phyloP scores from a whole-genome alignment of 2,329 filamentous ascomycete genomes.

The Stachybotrys chlorohalonatus region DNA sequence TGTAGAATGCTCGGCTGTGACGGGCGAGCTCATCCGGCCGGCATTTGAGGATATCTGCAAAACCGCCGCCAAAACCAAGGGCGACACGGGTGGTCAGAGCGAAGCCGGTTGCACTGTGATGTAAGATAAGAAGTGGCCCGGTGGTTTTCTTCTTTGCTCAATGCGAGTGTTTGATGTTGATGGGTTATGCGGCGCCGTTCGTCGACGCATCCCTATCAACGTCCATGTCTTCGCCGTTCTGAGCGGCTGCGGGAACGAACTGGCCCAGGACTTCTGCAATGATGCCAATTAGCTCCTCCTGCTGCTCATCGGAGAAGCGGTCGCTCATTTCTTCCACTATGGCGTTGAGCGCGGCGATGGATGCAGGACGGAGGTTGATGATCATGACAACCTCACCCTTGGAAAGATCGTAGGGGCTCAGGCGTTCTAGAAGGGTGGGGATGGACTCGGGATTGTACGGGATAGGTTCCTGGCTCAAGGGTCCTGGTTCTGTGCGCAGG shows the following conservation, averaged over 20 bases:
- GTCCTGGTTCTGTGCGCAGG: conserved; percentile 44
- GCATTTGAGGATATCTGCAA: conserved; percentile 53
- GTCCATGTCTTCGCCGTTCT: conserved; percentile 19
- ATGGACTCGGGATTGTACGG: conserved; percentile 46
- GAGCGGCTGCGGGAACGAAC: conserved; percentile 24
- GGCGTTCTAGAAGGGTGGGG: conserved; percentile 40
- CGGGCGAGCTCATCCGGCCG: conserved; percentile 47
- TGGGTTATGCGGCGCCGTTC: conserved; percentile 16
- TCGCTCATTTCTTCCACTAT: conserved; percentile 57
- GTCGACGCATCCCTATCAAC: conserved; percentile 28
- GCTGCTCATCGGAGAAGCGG: conserved; percentile 50
- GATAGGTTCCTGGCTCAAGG: conserved; percentile 44
- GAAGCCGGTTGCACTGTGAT: conserved; percentile 44
- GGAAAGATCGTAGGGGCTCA: conserved; percentile 50
- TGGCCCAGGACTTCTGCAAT: conserved; percentile 50
- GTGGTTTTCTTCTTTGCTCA: conserved; percentile 24
- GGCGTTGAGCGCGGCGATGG: conserved; percentile 48
- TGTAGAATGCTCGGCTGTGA: conserved; percentile 53
- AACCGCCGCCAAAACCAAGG: conserved; percentile 41
- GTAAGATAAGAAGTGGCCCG: conserved; percentile 20
- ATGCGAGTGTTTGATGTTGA: too few species aligned
- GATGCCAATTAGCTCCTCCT: conserved; percentile 46
- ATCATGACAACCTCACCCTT: conserved; percentile 64
- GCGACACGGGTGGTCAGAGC: conserved; percentile 39
- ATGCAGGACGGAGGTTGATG: conserved; percentile 54